Evolutionary conservation across 192 early-diverging fungal genomes (phyloP), one percentile per base, ranked within the genome.

Genomic region (Umbelopsis sp.): DNA sequence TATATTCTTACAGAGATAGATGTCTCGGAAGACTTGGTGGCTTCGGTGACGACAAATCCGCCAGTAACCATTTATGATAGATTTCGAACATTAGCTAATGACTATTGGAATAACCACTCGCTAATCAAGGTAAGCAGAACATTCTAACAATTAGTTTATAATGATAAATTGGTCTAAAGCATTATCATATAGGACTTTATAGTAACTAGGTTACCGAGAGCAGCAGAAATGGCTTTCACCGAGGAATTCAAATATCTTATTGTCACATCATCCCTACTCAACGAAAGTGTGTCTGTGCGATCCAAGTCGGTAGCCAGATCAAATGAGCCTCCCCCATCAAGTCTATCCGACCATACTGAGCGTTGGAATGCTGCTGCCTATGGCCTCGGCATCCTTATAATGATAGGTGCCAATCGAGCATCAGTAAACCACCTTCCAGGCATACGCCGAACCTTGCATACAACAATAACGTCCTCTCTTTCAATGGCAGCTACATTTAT

Each of bases 161-260:
- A 17, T 6, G 4, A 29, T 8, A 5, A n/a, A 3, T 32, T 0
- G 34, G 4, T n/a, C 1, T 62, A 20, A 34, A 5, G 4, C 4
- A 20, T 20, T n/a, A 16, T 2, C 17, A n/a, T 62, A 12, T n/a
- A 62, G 56, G 56, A 62, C 29, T 34, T 62, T 34, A 32, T 32
- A 62, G 17, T 31, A 34, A 20, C 56, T 20, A 26, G 26, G 8
- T 68, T 86, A 6, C 74, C 85, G 8, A 70, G 77, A 36, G 41
- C 66, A 24, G 87, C 86, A 68, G 83, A 88, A 81, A 69, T 75
- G 20, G 80, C 81, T 22, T 88, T 86, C 67, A 83, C 86, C 56
- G 87, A 88, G 65, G 81, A 84, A 2, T 86, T 88, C 75, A 86
- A 85, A 53, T 88, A 88, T 45, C 69, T 86, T 20, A 82, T 88